phyloP scores from a whole-genome alignment of 139 green algal genomes.

The Chlamydomonas sp. region DNA sequence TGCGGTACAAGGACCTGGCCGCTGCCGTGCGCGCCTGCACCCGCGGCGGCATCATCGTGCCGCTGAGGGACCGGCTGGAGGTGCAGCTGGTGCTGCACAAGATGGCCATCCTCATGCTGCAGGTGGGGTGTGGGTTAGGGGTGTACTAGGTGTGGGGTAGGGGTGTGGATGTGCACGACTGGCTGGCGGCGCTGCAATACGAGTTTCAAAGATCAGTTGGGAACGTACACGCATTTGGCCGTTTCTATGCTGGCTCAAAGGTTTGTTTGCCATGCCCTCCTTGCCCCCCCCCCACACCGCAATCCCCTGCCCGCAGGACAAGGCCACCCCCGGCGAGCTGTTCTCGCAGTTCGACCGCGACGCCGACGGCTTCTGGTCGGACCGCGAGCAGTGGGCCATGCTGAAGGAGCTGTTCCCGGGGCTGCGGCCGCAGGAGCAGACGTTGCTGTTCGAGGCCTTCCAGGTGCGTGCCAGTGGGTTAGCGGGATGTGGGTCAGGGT shows the following conservation, averaged over 20 bases:
- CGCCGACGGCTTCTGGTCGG: slow-evolving; percentile 50
- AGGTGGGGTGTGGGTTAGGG: not conserved
- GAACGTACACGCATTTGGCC: too few relatives aligned
- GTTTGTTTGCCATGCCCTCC: too few relatives aligned
- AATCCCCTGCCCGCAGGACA: not conserved
- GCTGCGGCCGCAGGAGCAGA: slow-evolving; percentile 41
- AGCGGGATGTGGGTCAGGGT: too few relatives aligned
- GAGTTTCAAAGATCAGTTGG: too few relatives aligned
- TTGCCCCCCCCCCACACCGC: too few relatives aligned
- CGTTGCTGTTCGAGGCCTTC: slow-evolving; percentile 46
- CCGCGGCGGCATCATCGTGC: slow-evolving; percentile 36
- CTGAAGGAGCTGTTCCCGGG: slow-evolving; percentile 56
- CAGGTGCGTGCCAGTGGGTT: slow-evolving; percentile 3
- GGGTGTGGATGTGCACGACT: not conserved
- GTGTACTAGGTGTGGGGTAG: not conserved
- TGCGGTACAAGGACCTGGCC: slow-evolving; percentile 41
- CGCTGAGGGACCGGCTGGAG: slow-evolving; percentile 37
- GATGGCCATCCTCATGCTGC: slow-evolving; percentile 49
- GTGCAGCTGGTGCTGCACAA: slow-evolving; percentile 53
- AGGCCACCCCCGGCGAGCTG: slow-evolving; percentile 39
- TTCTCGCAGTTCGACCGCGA: slow-evolving; percentile 47
- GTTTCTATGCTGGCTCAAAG: too few relatives aligned
- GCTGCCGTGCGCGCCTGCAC: slow-evolving; percentile 40
- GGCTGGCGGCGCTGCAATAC: not conserved
- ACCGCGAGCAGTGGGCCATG: slow-evolving; percentile 54